phyloP scores from a whole-genome alignment of 371 early-diverging fungal genomes.

The Phascolomyces articulosus region DNA sequence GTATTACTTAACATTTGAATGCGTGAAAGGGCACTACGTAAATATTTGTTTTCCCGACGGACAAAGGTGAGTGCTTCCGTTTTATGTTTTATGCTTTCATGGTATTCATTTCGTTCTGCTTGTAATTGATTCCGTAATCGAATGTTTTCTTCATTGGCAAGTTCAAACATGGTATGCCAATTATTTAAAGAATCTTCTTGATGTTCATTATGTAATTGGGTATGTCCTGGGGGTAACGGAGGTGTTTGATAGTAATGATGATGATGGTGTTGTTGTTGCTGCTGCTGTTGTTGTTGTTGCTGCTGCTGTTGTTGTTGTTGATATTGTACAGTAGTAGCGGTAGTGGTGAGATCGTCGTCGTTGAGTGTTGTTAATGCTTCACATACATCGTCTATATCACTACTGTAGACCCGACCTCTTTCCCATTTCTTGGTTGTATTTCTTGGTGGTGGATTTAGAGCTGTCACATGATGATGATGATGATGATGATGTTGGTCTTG shows the following conservation, averaged over 20 bases:
- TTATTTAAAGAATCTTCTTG: not conserved
- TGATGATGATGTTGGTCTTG: not conserved
- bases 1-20: not conserved
- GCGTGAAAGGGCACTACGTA: slow-evolving; percentile 6
- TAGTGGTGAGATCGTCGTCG: too few relatives aligned
- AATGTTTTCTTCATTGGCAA: not conserved
- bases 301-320: too few relatives aligned
- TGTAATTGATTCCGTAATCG: slow-evolving; percentile 8
- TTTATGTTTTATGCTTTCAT: not conserved
- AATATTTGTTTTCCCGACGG: slow-evolving; percentile 6
- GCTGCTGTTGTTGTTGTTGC: not conserved
- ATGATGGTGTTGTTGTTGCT: not conserved
- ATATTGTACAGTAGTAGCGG: too few relatives aligned
- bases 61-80: not conserved
- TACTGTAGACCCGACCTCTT: not conserved
- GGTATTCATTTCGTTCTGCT: not conserved
- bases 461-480: slow-evolving; percentile 3
- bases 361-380: slow-evolving; percentile 5
- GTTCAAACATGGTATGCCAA: not conserved
- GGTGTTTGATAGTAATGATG: not conserved
- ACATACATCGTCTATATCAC: not conserved
- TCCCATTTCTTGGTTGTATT: not conserved
- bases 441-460: slow-evolving; percentile 15
- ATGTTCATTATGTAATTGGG: not conserved
- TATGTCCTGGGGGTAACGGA: too few relatives aligned